These are phyloP conservation scores for Lactuca saligna DNA, from an alignment of 129 eudicot species.

Conservation along the genomic window DNA sequence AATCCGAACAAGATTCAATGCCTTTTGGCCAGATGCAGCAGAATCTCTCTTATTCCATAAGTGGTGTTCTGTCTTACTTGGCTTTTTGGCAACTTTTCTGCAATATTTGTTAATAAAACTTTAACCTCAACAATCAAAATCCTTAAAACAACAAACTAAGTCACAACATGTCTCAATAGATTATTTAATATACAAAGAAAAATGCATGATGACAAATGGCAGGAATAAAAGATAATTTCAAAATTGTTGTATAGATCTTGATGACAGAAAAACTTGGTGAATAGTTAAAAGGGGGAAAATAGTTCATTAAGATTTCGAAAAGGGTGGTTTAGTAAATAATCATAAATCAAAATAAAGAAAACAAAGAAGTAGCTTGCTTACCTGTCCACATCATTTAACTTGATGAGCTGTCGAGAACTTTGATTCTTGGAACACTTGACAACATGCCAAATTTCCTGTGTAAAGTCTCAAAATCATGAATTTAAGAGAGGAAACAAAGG, in stretches of 20 bases:
- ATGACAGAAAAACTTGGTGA: background rate
- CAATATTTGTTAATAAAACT: constrained; percentile 4
- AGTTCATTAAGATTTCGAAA: too few species aligned
- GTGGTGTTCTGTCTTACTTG: constrained; percentile 78
- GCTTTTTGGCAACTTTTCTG: constrained; percentile 49
- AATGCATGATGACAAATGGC: too few species aligned
- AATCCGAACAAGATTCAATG: constrained; percentile 63
- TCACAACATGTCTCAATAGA: too few species aligned
- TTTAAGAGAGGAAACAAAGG: background rate
- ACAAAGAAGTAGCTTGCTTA: constrained; percentile 18
- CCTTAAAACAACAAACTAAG: background rate
- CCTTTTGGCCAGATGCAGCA: constrained; percentile 72
- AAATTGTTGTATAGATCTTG: background rate
- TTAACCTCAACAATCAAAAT: background rate
- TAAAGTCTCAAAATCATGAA: background rate
- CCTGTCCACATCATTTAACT: constrained; percentile 33
- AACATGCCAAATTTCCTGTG: constrained; percentile 25
- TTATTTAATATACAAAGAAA: too few species aligned
- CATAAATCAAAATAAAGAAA: background rate
- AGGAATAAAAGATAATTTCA: too few species aligned
- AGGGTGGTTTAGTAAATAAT: too few species aligned
- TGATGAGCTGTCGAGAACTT: constrained; percentile 28
- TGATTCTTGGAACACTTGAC: constrained; percentile 30
- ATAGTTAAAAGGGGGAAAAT: too few species aligned
- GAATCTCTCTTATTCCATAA: constrained; percentile 80